These are phyloP conservation scores for Flaveria robusta DNA, from an alignment of 129 eudicot genomes.

Conservation along the genomic window DNA sequence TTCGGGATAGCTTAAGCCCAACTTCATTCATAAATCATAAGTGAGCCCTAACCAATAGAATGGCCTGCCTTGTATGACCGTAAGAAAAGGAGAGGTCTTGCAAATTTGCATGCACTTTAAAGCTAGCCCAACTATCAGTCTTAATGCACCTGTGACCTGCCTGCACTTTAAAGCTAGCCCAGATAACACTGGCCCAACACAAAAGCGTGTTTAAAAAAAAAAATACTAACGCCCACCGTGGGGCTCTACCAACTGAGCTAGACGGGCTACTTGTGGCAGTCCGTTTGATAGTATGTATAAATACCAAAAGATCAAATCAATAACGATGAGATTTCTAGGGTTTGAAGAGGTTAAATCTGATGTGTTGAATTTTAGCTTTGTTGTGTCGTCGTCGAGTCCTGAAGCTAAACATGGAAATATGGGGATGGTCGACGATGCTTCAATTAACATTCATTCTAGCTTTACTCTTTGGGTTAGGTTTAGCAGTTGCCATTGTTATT, in stretches of 20 bases:
- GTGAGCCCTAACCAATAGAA: too few species aligned
- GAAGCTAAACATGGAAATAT: slow-evolving; percentile 42
- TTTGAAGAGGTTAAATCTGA: slow-evolving; percentile 11
- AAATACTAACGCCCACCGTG: background rate
- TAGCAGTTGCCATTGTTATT: slow-evolving; percentile 47
- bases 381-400: slow-evolving; percentile 33
- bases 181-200: background rate
- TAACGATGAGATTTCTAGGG: slow-evolving; percentile 3
- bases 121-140: too few species aligned
- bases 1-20: too few species aligned
- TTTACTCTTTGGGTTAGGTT: slow-evolving; percentile 39
- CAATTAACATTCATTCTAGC: slow-evolving; percentile 38
- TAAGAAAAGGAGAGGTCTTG: too few species aligned
- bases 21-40: too few species aligned
- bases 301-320: too few species aligned
- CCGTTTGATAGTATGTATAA: too few species aligned
- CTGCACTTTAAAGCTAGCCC: background rate
- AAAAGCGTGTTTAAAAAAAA: background rate
- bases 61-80: too few species aligned
- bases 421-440: slow-evolving; percentile 49
- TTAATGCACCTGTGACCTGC: too few species aligned
- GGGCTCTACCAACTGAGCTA: too few species aligned
- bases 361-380: slow-evolving; percentile 11
- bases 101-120: too few species aligned
- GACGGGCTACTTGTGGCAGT: too few species aligned